Base-by-base conservation (phyloP, 305 asterid genomes). In the Fraxinus greggii region DNA sequence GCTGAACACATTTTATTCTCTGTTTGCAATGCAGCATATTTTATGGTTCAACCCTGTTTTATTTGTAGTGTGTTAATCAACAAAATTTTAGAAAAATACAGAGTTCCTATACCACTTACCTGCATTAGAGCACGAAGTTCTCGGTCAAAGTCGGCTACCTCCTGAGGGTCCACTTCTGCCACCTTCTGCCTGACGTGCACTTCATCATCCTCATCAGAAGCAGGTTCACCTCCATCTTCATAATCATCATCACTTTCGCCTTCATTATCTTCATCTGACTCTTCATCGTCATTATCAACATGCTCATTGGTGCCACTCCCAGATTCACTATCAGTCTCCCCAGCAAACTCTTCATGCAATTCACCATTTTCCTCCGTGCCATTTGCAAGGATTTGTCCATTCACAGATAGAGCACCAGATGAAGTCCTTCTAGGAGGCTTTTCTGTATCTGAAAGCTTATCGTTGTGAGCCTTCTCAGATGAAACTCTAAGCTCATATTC, bases 81-180 rank as follows among this genome's bases (percentile, higher is more conserved):
- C 5, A 42, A 36, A 28, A 28, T 8, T 36, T 36, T 29, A 10
- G 23, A 79, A 79, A 67, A 76, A 72, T 69, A 26, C 78, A 17
- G 35, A 32, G n/a, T 54, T 78, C 17, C 21, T 36, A 24, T 65
- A 70, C 59, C 48, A 72, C 90, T 84, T 90, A 82, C 99, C 98
- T 97, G 99, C 98, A 97, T 90, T 82, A 97, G 87, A 84, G 99
- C 96, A 79, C 98, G 93, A 61, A 94, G 88, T 87, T 93, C 98
- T 54, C 94, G 90, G 82, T 97, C 99, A 86, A 97, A 94, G 85
- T 97, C 99, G 48, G 97, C 98, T 76, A 84, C 86, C 88, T 97
- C 99, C 88, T 81, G 86, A 70, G 99, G 99, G 87, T 97, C 97
- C 32, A 92, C 97, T 85, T 85, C 86, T 24, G 97, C 89, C 36